A percentile compares a stretch with the other conserved stretches of the same genome.
These are phyloP conservation scores for Fomitopsis palustris DNA, from an alignment of 1,284 basidiomycete genomes.

Conservation along the genomic window DNA sequence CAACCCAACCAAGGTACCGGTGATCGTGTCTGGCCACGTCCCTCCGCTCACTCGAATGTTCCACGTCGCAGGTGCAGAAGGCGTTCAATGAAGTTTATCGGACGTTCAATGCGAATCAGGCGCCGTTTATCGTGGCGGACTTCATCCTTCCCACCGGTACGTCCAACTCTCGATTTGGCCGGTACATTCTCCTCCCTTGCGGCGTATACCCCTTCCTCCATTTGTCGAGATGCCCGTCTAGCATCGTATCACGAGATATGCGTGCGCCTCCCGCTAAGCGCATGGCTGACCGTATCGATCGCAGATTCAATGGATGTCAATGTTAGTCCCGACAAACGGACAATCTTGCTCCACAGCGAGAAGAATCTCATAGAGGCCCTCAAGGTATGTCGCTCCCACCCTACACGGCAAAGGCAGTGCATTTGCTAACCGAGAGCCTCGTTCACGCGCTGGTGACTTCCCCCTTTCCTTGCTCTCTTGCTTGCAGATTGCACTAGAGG, in stretches of 20 bases:
- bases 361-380: slow-evolving; percentile 75
- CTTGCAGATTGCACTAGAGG: slow-evolving; percentile 53
- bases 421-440: not conserved
- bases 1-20: slow-evolving; percentile 64
- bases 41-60: not conserved
- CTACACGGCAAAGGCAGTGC: not conserved
- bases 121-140: slow-evolving; percentile 83
- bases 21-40: slow-evolving; percentile 10
- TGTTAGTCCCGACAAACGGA: slow-evolving; percentile 95
- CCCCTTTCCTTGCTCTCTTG: not conserved
- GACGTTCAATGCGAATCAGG: slow-evolving; percentile 77
- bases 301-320: slow-evolving; percentile 95
- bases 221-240: not conserved
- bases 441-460: slow-evolving; percentile 1
- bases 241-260: not conserved
- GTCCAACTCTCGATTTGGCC: slow-evolving; percentile 28
- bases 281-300: not conserved
- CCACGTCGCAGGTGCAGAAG: slow-evolving; percentile 62
- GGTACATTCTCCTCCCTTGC: not conserved
- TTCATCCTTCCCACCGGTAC: slow-evolving; percentile 76
- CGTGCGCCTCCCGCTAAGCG: not conserved
- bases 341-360: slow-evolving; percentile 91
- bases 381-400: slow-evolving; percentile 47
- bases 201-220: not conserved
- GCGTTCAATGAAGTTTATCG: slow-evolving; percentile 90